These are phyloP conservation scores for Saccharomyces hybrid DNA, from an alignment of 1,139 yeast genomes.

Conservation along the genomic window DNA sequence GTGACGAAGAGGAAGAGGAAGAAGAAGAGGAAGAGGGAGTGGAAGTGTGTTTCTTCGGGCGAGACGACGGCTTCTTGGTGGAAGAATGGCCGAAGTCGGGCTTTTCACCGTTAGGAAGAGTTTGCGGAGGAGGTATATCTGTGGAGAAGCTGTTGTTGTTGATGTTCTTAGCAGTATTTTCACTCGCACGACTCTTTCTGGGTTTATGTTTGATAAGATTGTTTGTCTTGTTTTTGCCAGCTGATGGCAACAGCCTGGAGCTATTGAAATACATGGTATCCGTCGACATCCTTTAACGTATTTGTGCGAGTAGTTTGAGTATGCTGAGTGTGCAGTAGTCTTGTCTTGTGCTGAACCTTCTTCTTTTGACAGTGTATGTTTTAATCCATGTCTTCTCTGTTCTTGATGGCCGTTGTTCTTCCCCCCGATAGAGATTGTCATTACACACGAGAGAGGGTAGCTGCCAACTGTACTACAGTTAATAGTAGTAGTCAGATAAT, in stretches of 20 bases:
- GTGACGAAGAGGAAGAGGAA: not conserved
- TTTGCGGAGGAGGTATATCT: constrained; percentile 19
- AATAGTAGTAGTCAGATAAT: not conserved
- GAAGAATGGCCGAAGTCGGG: constrained; percentile 26
- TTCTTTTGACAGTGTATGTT: not conserved
- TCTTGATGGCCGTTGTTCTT: not conserved
- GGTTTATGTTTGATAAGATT: constrained; percentile 8
- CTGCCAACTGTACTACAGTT: not conserved
- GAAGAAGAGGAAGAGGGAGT: not conserved
- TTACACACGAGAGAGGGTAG: not conserved
- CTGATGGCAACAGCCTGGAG: constrained; percentile 26
- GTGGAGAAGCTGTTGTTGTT: constrained; percentile 1
- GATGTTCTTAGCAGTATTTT: constrained; percentile 11
- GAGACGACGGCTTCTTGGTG: constrained; percentile 2
- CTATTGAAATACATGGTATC: constrained; percentile 32
- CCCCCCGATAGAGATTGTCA: not conserved
- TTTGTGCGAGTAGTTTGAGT: not conserved
- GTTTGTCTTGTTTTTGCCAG: constrained; percentile 21
- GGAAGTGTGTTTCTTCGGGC: not conserved
- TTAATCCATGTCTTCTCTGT: not conserved
- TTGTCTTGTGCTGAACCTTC: not conserved
- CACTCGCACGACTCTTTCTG: constrained; percentile 9
- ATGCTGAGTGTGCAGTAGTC: not conserved
- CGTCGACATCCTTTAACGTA: constrained; percentile 21
- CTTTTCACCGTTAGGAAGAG: constrained; percentile 27